Evolutionary conservation across 371 early-diverging fungal species (phyloP).

Genomic region (Mucor ambiguus): DNA sequence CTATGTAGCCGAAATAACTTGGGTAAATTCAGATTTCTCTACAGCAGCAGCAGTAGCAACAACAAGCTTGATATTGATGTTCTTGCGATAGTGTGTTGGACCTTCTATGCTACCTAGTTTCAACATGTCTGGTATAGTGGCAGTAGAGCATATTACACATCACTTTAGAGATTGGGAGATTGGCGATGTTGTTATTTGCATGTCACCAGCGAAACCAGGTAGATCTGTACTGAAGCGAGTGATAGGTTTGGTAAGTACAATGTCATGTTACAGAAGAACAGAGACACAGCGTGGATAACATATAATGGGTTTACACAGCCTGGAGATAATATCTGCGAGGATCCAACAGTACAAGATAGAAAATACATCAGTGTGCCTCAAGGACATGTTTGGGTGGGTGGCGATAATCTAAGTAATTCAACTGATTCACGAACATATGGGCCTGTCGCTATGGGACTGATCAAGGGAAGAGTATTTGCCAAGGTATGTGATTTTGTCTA

Average conservation of each 20-base stretch:
- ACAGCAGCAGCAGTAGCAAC: background rate
- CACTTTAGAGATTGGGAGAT: constrained; percentile 52
- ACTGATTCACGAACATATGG: constrained; percentile 85
- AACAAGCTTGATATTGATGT: background rate
- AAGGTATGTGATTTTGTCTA: constrained; percentile 42
- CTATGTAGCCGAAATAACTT: constrained; percentile 69
- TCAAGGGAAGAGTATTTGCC: constrained; percentile 75
- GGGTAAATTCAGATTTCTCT: constrained; percentile 39
- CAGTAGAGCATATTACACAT: constrained; percentile 65
- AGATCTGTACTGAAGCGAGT: constrained; percentile 77
- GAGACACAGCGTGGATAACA: background rate
- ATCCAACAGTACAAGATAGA: constrained; percentile 62
- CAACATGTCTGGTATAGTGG: constrained; percentile 68
- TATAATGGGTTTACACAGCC: constrained; percentile 41
- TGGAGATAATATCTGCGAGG: constrained; percentile 70
- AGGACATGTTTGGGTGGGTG: constrained; percentile 76
- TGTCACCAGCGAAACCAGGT: constrained; percentile 68
- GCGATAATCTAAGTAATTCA: constrained; percentile 83
- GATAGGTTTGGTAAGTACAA: constrained; percentile 65
- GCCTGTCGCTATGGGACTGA: constrained; percentile 80
- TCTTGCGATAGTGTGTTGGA: constrained; percentile 65
- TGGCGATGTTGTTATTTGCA: constrained; percentile 79
- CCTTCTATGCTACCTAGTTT: constrained; percentile 89
- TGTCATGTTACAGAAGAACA: background rate
- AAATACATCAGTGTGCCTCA: constrained; percentile 63